Evolutionary conservation across 2,329 filamentous ascomycete genomes (phyloP).

Genomic region (Fusarium verticillioides): DNA sequence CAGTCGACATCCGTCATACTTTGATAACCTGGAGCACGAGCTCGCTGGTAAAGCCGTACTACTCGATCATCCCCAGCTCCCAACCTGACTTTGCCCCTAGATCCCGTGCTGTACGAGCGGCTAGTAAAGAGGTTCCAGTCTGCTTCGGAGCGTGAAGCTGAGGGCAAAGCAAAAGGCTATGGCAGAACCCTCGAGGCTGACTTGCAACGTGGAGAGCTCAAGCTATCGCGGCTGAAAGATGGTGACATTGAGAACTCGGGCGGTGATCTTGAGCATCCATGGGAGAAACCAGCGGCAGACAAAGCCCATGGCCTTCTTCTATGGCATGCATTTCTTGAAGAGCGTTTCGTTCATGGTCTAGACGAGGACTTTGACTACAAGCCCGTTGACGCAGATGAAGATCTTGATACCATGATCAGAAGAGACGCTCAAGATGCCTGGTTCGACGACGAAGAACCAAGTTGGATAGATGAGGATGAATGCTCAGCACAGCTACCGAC

Average conservation of each 20-base stretch:
- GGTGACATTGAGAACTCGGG: conserved; percentile 9
- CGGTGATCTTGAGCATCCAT: conserved; percentile 52
- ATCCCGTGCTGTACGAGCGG: conserved; percentile 84
- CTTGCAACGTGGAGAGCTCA: conserved; percentile 79
- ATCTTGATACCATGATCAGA: conserved; percentile 72
- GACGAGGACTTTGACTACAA: conserved; percentile 85
- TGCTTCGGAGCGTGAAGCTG: conserved; percentile 75
- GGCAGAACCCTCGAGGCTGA: conserved; percentile 83
- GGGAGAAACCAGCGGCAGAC: conserved; percentile 45
- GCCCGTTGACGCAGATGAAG: conserved; percentile 75
- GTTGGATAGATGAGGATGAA: conserved; percentile 64
- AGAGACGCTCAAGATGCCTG: conserved; percentile 77
- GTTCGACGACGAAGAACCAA: conserved; percentile 82
- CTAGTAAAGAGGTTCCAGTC: conserved; percentile 83
- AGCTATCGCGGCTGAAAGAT: conserved; percentile 66
- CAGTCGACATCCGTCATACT: conserved; percentile 77
- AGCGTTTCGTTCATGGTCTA: conserved; percentile 78
- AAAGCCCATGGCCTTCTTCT: conserved; percentile 74
- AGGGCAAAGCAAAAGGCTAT: conserved; percentile 80
- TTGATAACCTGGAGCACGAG: conserved; percentile 66
- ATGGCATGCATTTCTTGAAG: conserved; percentile 78
- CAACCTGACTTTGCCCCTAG: conserved; percentile 51
- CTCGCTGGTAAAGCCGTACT: conserved; percentile 56
- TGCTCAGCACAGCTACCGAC: conserved; percentile 10
- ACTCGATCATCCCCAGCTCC: background rate